Evolutionary conservation across 2,329 filamentous ascomycete species (phyloP), one percentile per base, ranked within the genome.

Genomic region (Aspergillus oerlinghausenensis): DNA sequence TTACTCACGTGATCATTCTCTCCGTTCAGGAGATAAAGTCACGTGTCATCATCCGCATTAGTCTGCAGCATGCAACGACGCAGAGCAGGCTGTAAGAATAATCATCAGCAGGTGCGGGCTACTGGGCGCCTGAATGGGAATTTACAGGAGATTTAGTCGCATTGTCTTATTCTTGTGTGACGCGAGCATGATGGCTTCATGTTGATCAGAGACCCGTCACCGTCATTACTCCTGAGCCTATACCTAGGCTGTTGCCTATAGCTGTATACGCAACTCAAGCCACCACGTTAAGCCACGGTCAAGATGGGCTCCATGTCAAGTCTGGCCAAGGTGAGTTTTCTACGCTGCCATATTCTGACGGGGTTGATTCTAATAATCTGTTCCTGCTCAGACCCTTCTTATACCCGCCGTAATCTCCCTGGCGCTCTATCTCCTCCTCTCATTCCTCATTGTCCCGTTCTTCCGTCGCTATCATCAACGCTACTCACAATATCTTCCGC

Each of bases 401-500:
- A 76, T 90, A 61, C 88, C 89, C 35, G 88, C 88, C 53, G 66
- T 87, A 67, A 86, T 91, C 67, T 88, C 88, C 49, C 80, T 91
- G 50, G 73, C 83, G 59, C 76, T 90, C 63, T 92, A 89, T 73
- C 73, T 91, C 64, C 56, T 85, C 56, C 75, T 86, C 55, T 86
- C 84, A 55, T 89, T 85, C 70, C 75, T 86, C 64, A 66, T 90
- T 59, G 68, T 89, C 26, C 89, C 89, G 1, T 69, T 88, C 58
- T 89, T 88, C 82, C 86, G 84, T 50, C 83, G 81, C 55, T 89
- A 90, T 72, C 85, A 84, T 61, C 82, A 81, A 64, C 84, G 88
- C 58, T 91, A 91, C 72, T 82, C 84, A 67, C 86, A 89, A 59
- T 92, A 92, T 68, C 82, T 91, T 1, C 88, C 88, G 0, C 75